phyloP scores from a whole-genome alignment of 208 protist species.

The Wallacemonas sp. region DNA sequence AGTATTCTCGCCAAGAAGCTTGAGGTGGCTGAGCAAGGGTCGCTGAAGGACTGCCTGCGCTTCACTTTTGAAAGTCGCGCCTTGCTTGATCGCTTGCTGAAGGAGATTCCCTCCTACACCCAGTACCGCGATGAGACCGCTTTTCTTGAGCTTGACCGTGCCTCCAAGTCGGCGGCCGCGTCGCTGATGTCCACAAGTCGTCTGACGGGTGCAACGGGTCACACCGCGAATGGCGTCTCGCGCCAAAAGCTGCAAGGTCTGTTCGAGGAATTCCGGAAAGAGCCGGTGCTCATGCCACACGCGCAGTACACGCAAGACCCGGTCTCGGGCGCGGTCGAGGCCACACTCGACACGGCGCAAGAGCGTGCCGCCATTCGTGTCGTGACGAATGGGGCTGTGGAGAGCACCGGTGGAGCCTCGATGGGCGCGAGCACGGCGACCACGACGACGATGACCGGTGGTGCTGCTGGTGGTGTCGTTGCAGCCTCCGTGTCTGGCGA shows the following conservation, averaged over 20 bases:
- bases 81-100: slow-evolving; percentile 79
- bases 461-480: too few relatives aligned
- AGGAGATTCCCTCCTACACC: slow-evolving; percentile 78
- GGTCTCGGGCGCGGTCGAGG: slow-evolving; percentile 44
- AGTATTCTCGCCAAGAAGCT: slow-evolving; percentile 66
- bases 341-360: slow-evolving; percentile 22
- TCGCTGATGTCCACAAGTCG: not conserved
- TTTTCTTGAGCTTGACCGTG: slow-evolving; percentile 4
- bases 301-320: slow-evolving; percentile 56
- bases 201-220: not conserved
- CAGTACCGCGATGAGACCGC: slow-evolving; percentile 41
- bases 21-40: slow-evolving; percentile 63
- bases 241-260: slow-evolving; percentile 45
- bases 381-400: too few relatives aligned
- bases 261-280: slow-evolving; percentile 70
- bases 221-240: not conserved
- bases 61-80: slow-evolving; percentile 82
- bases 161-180: slow-evolving; percentile 5
- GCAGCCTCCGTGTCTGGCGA: too few relatives aligned
- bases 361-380: slow-evolving; percentile 2
- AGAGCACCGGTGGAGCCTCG: too few relatives aligned
- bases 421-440: too few relatives aligned
- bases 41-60: slow-evolving; percentile 70
- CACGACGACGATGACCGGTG: too few relatives aligned
- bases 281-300: slow-evolving; percentile 64